phyloP scores from a whole-genome alignment of 148 eudicot species.

The Rhododendron griersonianum region DNA sequence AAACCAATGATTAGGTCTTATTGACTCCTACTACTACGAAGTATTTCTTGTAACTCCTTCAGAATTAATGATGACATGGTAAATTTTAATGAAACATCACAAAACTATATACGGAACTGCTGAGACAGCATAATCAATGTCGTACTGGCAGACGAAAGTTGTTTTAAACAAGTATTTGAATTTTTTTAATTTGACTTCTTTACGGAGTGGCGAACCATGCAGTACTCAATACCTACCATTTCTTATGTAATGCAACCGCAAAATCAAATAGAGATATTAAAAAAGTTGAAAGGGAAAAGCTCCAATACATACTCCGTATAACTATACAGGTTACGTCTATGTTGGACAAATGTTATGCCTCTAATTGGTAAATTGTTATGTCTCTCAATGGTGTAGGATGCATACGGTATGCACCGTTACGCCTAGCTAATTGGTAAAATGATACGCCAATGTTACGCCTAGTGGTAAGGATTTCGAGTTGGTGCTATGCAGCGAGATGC shows the following conservation, averaged over 20 bases:
- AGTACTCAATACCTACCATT: background rate
- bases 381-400: too few relatives aligned
- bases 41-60: background rate
- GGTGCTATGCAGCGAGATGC: too few relatives aligned
- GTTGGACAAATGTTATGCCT: too few relatives aligned
- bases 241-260: conserved; percentile 1
- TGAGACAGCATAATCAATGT: background rate
- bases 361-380: too few relatives aligned
- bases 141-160: background rate
- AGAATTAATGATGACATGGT: background rate
- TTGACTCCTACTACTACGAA: too few relatives aligned
- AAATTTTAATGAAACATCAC: background rate
- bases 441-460: too few relatives aligned
- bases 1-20: background rate
- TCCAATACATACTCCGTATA: too few relatives aligned
- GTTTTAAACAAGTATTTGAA: conserved; percentile 8
- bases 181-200: conserved; percentile 1
- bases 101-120: background rate
- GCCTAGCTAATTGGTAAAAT: too few relatives aligned
- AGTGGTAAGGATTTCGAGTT: too few relatives aligned
- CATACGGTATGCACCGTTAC: too few relatives aligned
- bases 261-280: background rate
- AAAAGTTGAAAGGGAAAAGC: background rate
- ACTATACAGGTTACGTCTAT: too few relatives aligned
- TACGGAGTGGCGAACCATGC: conserved; percentile 9